Percentiles rank a stretch among this genome's conserved stretches.
phyloP scores from a whole-genome alignment of 75 land plant genomes.

The Larix kaempferi region DNA sequence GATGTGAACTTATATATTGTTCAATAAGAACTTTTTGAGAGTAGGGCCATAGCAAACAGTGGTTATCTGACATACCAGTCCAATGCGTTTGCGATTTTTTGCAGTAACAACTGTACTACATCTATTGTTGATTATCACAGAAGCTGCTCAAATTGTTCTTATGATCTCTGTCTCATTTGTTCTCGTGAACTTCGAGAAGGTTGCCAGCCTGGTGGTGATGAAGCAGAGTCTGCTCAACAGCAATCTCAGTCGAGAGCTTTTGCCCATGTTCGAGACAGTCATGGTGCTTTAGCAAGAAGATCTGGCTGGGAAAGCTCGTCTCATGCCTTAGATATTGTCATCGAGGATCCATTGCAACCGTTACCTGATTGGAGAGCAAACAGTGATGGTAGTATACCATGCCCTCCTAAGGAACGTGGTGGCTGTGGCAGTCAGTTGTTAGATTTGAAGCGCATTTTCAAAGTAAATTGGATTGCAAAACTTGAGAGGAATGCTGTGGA shows the following conservation, averaged over 20 bases:
- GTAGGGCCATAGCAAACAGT: not conserved
- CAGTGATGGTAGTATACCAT: constrained; percentile 25
- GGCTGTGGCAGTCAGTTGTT: constrained; percentile 19
- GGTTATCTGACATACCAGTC: not conserved
- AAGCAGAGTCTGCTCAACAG: constrained; percentile 16
- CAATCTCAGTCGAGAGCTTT: constrained; percentile 7
- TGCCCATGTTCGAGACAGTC: constrained; percentile 16
- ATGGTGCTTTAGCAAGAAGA: not conserved
- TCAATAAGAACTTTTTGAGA: constrained; percentile 2
- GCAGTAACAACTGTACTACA: constrained; percentile 28
- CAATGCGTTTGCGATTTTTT: not conserved
- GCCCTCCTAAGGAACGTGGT: constrained; percentile 22
- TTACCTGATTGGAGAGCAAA: constrained; percentile 21
- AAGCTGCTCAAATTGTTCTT: constrained; percentile 22
- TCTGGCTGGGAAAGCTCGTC: not conserved
- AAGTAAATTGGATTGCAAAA: constrained; percentile 12
- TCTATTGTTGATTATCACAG: constrained; percentile 31
- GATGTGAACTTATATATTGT: not conserved
- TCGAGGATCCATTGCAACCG: not conserved
- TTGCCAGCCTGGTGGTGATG: constrained; percentile 18
- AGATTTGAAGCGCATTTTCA: constrained; percentile 21
- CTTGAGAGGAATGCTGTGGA: constrained; percentile 6
- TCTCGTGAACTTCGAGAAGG: constrained; percentile 27
- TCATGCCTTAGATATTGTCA: not conserved
- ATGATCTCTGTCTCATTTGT: constrained; percentile 27